Evolutionary conservation across 257 asterid species (phyloP).

Genomic region (Ophiorrhiza pumila): DNA sequence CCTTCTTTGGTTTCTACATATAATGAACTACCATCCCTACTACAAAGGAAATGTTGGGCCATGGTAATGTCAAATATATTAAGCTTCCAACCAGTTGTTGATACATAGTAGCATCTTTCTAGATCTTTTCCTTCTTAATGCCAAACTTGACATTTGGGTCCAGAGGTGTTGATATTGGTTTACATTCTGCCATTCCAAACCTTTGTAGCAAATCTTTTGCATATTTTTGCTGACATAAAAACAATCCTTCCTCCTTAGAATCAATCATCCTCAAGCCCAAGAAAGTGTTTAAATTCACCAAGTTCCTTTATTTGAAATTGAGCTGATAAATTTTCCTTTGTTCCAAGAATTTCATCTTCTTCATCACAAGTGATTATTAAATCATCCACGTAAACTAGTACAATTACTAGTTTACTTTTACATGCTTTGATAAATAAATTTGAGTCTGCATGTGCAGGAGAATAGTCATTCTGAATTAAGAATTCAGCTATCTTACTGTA

Average conservation of each 20-base stretch:
- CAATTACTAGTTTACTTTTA: background rate
- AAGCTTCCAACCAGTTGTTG: background rate
- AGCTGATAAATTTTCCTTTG: background rate
- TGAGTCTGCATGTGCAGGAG: background rate
- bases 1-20: background rate
- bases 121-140: background rate
- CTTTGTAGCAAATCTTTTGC: background rate
- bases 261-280: constrained; percentile 6
- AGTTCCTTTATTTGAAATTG: constrained; percentile 8
- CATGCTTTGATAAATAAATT: background rate
- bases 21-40: background rate
- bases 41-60: background rate
- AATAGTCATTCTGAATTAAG: background rate
- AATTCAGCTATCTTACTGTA: background rate
- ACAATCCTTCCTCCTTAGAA: background rate
- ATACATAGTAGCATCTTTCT: background rate
- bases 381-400: background rate
- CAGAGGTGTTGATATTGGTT: background rate
- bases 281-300: background rate
- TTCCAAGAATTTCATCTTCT: background rate
- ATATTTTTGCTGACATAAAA: background rate
- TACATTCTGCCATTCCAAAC: background rate
- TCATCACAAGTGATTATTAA: background rate
- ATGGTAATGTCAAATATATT: background rate
- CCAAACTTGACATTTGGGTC: background rate